Conservation (phyloP, 2,329 filamentous ascomycete genomes). For the Colletotrichum destructivum region DNA sequence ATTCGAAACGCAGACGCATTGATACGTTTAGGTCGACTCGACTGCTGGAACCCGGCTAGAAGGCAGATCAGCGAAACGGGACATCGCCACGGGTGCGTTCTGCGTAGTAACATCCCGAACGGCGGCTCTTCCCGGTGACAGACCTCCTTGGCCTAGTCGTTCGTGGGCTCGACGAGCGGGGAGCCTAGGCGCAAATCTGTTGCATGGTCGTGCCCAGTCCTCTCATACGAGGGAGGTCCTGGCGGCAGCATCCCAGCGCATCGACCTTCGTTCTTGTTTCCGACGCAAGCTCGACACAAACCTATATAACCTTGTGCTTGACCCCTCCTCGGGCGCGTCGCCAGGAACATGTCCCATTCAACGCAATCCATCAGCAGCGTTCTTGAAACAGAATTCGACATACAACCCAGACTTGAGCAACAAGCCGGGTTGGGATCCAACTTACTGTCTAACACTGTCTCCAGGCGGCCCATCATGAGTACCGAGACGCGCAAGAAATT, state of each 20-base stretch:
- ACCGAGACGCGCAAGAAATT: conserved; percentile 45
- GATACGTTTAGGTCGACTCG: neutral
- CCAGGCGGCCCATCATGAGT: conserved; percentile 34
- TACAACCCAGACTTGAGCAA: conserved; percentile 1
- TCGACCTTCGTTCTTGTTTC: conserved; percentile 35
- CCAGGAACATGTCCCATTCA: conserved; percentile 19
- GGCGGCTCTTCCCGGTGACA: neutral
- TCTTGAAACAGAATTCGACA: conserved; percentile 6
- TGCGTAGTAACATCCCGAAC: neutral
- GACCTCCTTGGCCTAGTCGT: conserved; percentile 12
- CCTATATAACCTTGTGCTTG: conserved; percentile 40
- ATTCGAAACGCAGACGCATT: neutral
- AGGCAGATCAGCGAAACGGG: neutral
- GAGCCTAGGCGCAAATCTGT: conserved; percentile 29
- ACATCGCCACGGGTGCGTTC: neutral
- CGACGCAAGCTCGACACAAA: conserved; percentile 23
- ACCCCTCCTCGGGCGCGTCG: neutral
- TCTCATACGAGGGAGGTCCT: conserved; percentile 33
- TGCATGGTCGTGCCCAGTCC: conserved; percentile 38
- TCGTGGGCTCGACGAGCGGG: conserved; percentile 13
- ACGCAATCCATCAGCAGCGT: conserved; percentile 6
- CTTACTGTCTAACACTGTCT: conserved; percentile 3
- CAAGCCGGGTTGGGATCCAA: conserved; percentile 1
- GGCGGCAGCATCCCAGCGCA: conserved; percentile 40
- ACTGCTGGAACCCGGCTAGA: neutral